Conservation (phyloP, 345 rosid genomes). For the Eucalyptus camaldulensis region DNA sequence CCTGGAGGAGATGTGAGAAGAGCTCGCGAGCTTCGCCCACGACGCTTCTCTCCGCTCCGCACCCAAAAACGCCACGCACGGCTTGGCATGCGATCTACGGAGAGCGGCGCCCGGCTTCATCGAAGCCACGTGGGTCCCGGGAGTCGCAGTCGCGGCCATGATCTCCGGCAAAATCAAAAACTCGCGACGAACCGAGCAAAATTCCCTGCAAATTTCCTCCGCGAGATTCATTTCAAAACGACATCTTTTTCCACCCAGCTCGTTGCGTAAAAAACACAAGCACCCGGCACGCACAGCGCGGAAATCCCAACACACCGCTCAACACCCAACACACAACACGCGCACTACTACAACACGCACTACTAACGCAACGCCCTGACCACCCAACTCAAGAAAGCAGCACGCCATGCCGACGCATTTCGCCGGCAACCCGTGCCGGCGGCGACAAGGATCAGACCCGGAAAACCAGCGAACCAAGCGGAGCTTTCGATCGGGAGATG, state of each 20-base stretch:
- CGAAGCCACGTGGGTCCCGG: slow-evolving; percentile 15
- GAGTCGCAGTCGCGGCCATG: slow-evolving; percentile 26
- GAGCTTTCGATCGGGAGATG: neutral
- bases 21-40: slow-evolving; percentile 19
- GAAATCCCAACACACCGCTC: neutral
- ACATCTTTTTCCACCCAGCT: neutral
- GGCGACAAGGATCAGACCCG: neutral
- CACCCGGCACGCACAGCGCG: neutral
- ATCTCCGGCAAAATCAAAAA: neutral
- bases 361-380: neutral
- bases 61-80: neutral
- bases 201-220: neutral
- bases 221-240: neutral
- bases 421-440: neutral
- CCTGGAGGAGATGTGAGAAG: slow-evolving; percentile 17
- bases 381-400: neutral
- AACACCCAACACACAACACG: neutral
- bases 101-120: slow-evolving; percentile 15
- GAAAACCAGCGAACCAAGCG: neutral
- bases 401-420: neutral
- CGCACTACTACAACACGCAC: neutral
- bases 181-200: neutral
- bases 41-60: slow-evolving; percentile 7
- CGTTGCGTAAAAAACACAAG: neutral
- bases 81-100: neutral